Evolutionary conservation across 129 eudicot genomes (phyloP).

Genomic region (Saposhnikovia divaricata): DNA sequence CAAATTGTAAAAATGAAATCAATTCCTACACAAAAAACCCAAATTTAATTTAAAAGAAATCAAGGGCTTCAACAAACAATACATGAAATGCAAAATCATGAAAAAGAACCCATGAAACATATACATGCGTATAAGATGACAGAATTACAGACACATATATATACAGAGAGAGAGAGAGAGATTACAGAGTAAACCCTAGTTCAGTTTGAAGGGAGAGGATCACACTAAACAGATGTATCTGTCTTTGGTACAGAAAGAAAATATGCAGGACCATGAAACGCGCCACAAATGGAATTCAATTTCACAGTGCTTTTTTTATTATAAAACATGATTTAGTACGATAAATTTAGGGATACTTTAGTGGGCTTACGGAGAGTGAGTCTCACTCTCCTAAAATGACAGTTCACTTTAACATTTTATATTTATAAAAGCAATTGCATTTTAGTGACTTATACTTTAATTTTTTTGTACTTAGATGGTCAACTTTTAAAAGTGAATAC

Average conservation of each 20-base stretch:
- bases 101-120: neutral
- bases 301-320: neutral
- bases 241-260: neutral
- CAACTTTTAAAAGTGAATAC: no score
- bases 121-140: neutral
- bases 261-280: neutral
- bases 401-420: neutral
- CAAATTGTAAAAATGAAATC: neutral
- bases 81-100: neutral
- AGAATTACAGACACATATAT: no score
- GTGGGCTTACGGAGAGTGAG: neutral
- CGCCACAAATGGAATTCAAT: neutral
- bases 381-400: neutral
- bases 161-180: neutral
- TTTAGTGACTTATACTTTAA: no score
- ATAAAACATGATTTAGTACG: no score
- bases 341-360: neutral
- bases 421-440: no score
- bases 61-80: neutral
- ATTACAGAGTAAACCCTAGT: neutral
- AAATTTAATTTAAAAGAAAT: neutral
- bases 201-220: neutral
- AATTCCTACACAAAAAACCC: neutral
- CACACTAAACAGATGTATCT: no score
- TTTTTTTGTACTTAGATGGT: no score